These are phyloP conservation scores for Diutina mesorugosa DNA, from an alignment of 1,139 yeast species.

Conservation along the genomic window DNA sequence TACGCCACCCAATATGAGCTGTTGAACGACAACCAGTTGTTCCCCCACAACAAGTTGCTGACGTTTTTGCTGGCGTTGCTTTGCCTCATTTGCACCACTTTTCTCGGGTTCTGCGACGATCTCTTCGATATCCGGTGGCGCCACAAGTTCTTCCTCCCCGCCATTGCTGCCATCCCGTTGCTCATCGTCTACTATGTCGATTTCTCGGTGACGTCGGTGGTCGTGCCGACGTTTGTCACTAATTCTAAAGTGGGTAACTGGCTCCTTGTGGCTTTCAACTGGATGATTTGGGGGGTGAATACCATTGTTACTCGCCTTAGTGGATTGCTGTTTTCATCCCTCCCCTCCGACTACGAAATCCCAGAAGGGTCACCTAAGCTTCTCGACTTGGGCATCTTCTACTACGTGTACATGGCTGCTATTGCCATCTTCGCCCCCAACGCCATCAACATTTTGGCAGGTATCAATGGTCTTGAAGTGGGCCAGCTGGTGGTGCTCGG, in stretches of 20 bases:
- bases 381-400: constrained; percentile 66
- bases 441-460: constrained; percentile 93
- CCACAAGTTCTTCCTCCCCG: constrained; percentile 90
- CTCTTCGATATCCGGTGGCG: constrained; percentile 94
- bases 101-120: constrained; percentile 89
- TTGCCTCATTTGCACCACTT: constrained; percentile 71
- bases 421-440: constrained; percentile 91
- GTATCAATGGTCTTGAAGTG: constrained; percentile 90
- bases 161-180: constrained; percentile 85
- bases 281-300: constrained; percentile 19
- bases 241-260: constrained; percentile 9
- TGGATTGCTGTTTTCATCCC: constrained; percentile 27
- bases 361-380: constrained; percentile 18
- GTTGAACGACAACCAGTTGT: constrained; percentile 25
- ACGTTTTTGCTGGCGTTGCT: constrained; percentile 77
- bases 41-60: constrained; percentile 78
- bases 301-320: constrained; percentile 19
- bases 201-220: constrained; percentile 84
- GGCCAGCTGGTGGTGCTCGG: constrained; percentile 85
- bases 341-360: constrained; percentile 19
- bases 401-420: constrained; percentile 83
- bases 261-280: constrained; percentile 15
- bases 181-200: constrained; percentile 87
- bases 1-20: constrained; percentile 24
- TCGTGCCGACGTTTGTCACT: constrained; percentile 63